A percentile compares a stretch with the other conserved stretches of the same genome.
Conservation (phyloP, 768 basidiomycete genomes). For the Tulasnella sp. region DNA sequence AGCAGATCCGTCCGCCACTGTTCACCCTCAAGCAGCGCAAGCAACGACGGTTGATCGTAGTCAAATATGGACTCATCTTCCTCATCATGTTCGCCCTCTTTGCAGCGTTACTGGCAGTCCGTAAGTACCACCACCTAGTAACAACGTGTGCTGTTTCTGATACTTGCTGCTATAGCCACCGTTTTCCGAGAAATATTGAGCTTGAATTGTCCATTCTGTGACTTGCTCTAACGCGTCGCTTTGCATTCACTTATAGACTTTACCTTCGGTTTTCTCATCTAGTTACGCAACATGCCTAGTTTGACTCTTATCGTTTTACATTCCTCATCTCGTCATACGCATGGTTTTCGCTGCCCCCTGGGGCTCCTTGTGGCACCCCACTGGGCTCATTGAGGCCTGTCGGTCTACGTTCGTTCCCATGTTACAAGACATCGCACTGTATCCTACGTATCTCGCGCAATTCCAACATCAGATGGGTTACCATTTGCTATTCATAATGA, state of each 20-base stretch:
- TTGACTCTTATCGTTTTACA: no score
- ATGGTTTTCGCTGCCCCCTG: no score
- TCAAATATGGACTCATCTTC: constrained; percentile 76
- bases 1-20: constrained; percentile 84
- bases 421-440: no score
- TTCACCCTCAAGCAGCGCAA: constrained; percentile 82
- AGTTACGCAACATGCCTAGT: no score
- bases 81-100: constrained; percentile 54
- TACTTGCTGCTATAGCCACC: constrained; percentile 34
- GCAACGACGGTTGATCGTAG: constrained; percentile 80
- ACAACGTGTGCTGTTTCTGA: constrained; percentile 14
- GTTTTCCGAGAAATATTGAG: constrained; percentile 51
- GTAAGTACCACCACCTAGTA: constrained; percentile 37
- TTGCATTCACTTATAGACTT: neutral
- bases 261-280: constrained; percentile 4
- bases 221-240: constrained; percentile 18
- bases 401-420: no score
- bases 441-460: no score
- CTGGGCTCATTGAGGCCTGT: no score
- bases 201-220: constrained; percentile 61
- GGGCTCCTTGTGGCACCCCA: no score
- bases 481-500: no score
- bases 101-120: constrained; percentile 61
- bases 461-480: no score
- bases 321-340: no score